These are phyloP conservation scores for Porphyrellus cyaneotinctus DNA, from an alignment of 768 basidiomycete genomes.

Conservation along the genomic window DNA sequence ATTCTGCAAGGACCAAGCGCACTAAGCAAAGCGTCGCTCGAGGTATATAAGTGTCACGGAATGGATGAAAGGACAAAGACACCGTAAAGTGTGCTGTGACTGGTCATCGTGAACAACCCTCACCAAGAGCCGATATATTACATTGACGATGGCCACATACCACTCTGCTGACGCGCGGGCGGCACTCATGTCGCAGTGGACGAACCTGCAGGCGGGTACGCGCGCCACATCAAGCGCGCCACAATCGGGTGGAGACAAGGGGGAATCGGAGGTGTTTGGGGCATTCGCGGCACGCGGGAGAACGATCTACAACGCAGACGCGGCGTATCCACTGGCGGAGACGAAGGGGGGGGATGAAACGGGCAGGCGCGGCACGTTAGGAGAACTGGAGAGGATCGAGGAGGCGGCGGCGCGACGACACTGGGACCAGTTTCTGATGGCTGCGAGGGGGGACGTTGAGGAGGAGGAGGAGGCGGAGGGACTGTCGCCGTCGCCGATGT, in stretches of 20 bases:
- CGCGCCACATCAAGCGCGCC: background rate
- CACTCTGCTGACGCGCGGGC: conserved; percentile 35
- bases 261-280: background rate
- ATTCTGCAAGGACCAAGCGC: conserved; percentile 7
- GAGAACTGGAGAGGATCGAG: conserved; percentile 19
- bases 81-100: background rate
- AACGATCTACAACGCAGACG: conserved; percentile 28
- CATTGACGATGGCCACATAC: conserved; percentile 12
- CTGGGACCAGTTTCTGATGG: conserved; percentile 6
- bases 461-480: background rate
- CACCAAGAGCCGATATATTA: background rate
- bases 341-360: background rate
- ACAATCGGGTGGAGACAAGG: background rate
- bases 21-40: conserved; percentile 13
- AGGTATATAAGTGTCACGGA: conserved; percentile 18
- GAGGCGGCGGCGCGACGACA: conserved; percentile 16
- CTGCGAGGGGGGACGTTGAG: conserved; percentile 1
- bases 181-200: conserved; percentile 29
- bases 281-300: conserved; percentile 20
- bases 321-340: background rate
- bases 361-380: background rate
- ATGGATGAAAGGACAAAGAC: background rate
- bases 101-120: background rate
- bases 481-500: background rate
- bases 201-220: conserved; percentile 19